Evolutionary conservation across 306 rosid species (phyloP), one percentile per base, ranked within the genome.

Genomic region (Cucurbita maxima): DNA sequence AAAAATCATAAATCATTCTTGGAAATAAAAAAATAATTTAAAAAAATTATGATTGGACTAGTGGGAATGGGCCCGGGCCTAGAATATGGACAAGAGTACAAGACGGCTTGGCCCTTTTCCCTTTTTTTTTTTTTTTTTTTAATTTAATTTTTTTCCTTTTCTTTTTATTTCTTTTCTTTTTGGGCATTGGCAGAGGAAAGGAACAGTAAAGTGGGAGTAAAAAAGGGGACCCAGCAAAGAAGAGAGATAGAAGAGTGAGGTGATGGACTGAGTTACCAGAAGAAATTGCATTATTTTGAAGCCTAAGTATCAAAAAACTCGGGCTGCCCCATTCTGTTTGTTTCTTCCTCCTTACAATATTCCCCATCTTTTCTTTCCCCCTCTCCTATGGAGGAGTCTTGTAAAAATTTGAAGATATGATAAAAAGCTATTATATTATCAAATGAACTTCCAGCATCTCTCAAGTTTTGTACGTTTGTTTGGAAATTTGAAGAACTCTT

Each of bases 21-120:
- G 68, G 37, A 61, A 61, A 59, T 59, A 61, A 61, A 60, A 60
- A 59, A 59, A 59, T 13, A 59, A 36, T 8, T n/a, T 6, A 60
- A 25, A 61, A 58, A 73, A n/a, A 20, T 16, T 7, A 36, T 22
- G 54, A 76, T 56, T 36, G 50, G 69, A 19, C 67, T 62, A 79
- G 61, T 45, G 57, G 72, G 70, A 3, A 57, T 61, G 86, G 85
- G 81, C 47, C 85, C 84, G 74, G 84, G 82, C 82, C 85, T 81
- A 78, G 77, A 81, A 83, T 75, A 72, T 77, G 10, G 87, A 86
- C 92, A 86, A 84, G 76, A 2, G 60, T 78, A 89, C 51, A 79
- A 57, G 88, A 84, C 90, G 91, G 81, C 67, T 43, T 58, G 88
- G 84, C 69, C 83, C 97, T 87, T 90, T 90, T 86, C 15, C 51